Conservation (phyloP, 768 basidiomycete genomes). For the Termitomyces heimii region DNA sequence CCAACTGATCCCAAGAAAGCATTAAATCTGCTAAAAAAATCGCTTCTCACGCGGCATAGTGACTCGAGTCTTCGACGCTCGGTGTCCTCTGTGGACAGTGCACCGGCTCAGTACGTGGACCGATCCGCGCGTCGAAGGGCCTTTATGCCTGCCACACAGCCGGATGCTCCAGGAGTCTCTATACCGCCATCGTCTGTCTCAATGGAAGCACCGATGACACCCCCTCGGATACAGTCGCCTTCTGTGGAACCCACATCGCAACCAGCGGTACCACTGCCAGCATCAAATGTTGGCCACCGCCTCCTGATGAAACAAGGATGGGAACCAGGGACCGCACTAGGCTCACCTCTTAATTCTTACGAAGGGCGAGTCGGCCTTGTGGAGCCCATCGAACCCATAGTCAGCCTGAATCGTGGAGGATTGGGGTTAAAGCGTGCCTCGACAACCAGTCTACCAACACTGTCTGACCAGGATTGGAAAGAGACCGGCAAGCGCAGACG, state of each 20-base stretch:
- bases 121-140: constrained; percentile 68
- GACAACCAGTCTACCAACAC: constrained; percentile 13
- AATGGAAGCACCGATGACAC: constrained; percentile 2
- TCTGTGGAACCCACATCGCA: constrained; percentile 25
- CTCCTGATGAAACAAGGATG: constrained; percentile 73
- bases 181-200: constrained; percentile 8
- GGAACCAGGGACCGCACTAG: constrained; percentile 60
- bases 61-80: constrained; percentile 15
- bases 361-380: constrained; percentile 37
- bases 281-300: constrained; percentile 61
- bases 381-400: constrained; percentile 50
- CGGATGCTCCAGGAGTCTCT: constrained; percentile 48
- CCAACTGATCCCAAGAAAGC: constrained; percentile 55
- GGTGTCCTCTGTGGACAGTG: constrained; percentile 9
- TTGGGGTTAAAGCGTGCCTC: constrained; percentile 38
- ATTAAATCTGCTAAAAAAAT: constrained; percentile 59
- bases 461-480: constrained; percentile 27
- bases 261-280: constrained; percentile 42
- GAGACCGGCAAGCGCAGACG: constrained; percentile 33
- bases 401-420: constrained; percentile 42
- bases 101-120: constrained; percentile 43
- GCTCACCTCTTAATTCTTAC: constrained; percentile 21
- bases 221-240: constrained; percentile 19
- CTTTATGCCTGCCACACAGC: constrained; percentile 43
- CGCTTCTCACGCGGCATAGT: constrained; percentile 49